A percentile compares a stretch with the other conserved stretches of the same genome.
Evolutionary conservation across 2,329 filamentous ascomycete species (phyloP).

Genomic region (Rosellinia necatrix): DNA sequence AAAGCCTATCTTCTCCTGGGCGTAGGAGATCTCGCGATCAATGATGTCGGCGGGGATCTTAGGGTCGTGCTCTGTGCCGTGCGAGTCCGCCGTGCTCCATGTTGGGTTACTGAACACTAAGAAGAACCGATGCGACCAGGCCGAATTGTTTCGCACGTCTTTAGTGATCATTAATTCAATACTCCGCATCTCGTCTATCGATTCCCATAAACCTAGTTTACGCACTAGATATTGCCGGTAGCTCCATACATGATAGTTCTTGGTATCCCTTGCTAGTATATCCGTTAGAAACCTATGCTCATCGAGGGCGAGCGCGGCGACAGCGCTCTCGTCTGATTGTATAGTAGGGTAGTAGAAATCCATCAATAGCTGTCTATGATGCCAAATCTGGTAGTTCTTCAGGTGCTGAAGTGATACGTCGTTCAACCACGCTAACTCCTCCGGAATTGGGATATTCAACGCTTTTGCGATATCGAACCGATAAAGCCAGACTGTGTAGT

Average conservation of each 20-base stretch:
- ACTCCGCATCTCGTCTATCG: slow-evolving; percentile 67
- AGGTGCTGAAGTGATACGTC: slow-evolving; percentile 78
- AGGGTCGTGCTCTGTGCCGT: slow-evolving; percentile 57
- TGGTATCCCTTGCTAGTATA: slow-evolving; percentile 85
- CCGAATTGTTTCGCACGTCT: slow-evolving; percentile 94
- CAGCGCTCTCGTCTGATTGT: slow-evolving; percentile 27
- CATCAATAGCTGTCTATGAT: slow-evolving; percentile 69
- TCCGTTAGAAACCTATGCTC: slow-evolving; percentile 77
- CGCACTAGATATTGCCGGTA: slow-evolving; percentile 77
- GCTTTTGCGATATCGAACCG: slow-evolving; percentile 77
- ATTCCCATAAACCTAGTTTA: slow-evolving; percentile 62
- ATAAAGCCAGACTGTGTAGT: slow-evolving; percentile 99
- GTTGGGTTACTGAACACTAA: slow-evolving; percentile 74
- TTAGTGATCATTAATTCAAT: slow-evolving; percentile 73
- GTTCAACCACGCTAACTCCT: slow-evolving; percentile 88
- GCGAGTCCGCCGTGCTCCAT: slow-evolving; percentile 51
- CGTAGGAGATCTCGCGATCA: slow-evolving; percentile 75
- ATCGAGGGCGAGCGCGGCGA: slow-evolving; percentile 61
- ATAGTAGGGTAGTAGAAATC: slow-evolving; percentile 64
- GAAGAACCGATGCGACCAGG: slow-evolving; percentile 97
- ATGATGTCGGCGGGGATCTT: slow-evolving; percentile 66
- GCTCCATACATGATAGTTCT: slow-evolving; percentile 99
- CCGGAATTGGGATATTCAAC: slow-evolving; percentile 65
- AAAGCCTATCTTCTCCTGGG: slow-evolving; percentile 71
- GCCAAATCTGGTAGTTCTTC: slow-evolving; percentile 99